These are phyloP conservation scores for Tuber umbilicatum DNA, from an alignment of 495 filamentous ascomycete genomes.

Conservation along the genomic window DNA sequence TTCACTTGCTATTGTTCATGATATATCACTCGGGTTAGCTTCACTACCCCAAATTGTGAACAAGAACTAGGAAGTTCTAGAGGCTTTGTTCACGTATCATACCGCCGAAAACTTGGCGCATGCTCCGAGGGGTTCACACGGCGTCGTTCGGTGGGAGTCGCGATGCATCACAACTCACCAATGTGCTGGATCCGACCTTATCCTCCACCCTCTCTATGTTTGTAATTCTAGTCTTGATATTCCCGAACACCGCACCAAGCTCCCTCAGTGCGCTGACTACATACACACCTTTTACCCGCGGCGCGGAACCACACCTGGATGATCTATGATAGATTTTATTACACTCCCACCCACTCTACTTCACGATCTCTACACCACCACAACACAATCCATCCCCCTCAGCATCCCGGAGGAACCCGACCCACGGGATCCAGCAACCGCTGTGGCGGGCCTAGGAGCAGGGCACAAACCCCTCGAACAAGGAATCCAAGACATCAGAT, in stretches of 20 bases:
- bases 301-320: not conserved
- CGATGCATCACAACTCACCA: not conserved
- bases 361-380: not conserved
- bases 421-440: not conserved
- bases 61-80: not conserved
- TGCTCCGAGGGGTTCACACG: not conserved
- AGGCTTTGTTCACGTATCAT: not conserved
- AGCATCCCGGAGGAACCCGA: not conserved
- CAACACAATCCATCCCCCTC: not conserved
- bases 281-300: too few relatives aligned
- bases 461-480: not conserved
- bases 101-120: not conserved
- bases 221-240: not conserved
- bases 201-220: not conserved
- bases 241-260: not conserved
- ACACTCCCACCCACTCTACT: not conserved
- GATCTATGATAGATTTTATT: not conserved
- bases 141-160: not conserved
- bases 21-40: not conserved
- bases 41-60: not conserved
- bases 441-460: not conserved
- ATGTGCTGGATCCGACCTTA: not conserved
- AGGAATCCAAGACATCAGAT: not conserved
- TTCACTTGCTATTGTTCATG: not conserved
- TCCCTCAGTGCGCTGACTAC: not conserved